phyloP scores from a whole-genome alignment of 495 filamentous ascomycete species.

The Pyrenopolyporus hunteri region DNA sequence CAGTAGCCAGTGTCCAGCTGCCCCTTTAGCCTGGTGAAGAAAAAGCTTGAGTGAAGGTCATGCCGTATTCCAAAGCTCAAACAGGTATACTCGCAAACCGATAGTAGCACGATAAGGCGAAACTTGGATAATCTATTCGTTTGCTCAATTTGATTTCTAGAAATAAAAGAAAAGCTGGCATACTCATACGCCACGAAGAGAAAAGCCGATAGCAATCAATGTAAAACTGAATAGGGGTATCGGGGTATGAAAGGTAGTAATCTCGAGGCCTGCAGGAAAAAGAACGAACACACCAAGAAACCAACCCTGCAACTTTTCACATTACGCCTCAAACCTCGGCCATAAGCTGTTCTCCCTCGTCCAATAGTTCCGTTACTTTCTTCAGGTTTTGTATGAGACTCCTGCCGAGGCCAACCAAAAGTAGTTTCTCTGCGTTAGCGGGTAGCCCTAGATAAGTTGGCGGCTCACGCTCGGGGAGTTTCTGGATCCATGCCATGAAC shows the following conservation, averaged over 20 bases:
- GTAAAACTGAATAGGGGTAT: constrained; percentile 34
- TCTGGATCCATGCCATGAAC: constrained; percentile 91
- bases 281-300: constrained; percentile 24
- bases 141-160: constrained; percentile 7
- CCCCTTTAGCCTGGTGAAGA: neutral
- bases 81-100: neutral
- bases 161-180: constrained; percentile 4
- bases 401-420: constrained; percentile 86
- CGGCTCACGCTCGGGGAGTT: constrained; percentile 91
- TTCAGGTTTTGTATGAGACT: constrained; percentile 85
- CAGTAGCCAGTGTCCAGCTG: constrained; percentile 25
- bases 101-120: no score
- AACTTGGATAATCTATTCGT: neutral
- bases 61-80: no score
- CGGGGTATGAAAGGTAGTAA: constrained; percentile 25
- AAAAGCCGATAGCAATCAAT: constrained; percentile 15
- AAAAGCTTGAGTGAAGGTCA: neutral
- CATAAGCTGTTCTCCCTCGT: constrained; percentile 93
- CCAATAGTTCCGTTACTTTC: constrained; percentile 81
- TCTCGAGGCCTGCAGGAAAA: constrained; percentile 24
- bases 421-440: constrained; percentile 93
- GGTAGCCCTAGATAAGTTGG: constrained; percentile 96
- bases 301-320: constrained; percentile 7
- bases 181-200: constrained; percentile 2
- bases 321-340: constrained; percentile 60